Conservation (phyloP, 805 yeast species). For the Yarrowia osloensis region DNA sequence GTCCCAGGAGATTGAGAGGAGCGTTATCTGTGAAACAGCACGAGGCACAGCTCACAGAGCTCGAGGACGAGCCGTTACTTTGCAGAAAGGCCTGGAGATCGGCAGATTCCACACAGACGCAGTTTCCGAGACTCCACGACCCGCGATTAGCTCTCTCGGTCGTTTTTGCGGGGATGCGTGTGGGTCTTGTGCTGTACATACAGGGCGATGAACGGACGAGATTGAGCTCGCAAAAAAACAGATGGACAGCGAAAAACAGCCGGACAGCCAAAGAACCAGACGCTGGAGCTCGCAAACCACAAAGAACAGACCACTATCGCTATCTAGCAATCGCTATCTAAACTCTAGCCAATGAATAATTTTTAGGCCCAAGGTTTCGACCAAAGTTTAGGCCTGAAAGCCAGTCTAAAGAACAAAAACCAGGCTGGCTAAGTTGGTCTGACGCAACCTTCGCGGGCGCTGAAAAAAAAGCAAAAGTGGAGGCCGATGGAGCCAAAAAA, state of each 20-base stretch:
- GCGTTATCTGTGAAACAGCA: constrained; percentile 9
- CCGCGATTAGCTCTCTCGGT: not conserved
- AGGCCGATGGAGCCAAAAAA: not conserved
- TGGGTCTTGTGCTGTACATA: not conserved
- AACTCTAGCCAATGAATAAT: constrained; percentile 9
- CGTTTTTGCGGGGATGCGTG: not conserved
- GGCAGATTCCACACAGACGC: not conserved
- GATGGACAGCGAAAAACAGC: no score
- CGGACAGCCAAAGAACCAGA: no score
- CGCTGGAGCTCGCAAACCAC: not conserved
- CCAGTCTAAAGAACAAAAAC: not conserved
- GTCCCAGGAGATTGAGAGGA: not conserved
- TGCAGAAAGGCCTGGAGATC: not conserved
- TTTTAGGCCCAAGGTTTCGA: not conserved
- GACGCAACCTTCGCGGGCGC: not conserved
- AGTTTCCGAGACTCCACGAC: not conserved
- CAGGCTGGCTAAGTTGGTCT: not conserved
- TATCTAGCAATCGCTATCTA: constrained; percentile 1
- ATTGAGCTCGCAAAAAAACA: no score
- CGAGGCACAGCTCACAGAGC: not conserved
- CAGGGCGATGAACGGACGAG: not conserved
- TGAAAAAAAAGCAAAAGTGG: not conserved
- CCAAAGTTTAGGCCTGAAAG: constrained; percentile 1
- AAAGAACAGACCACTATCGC: not conserved
- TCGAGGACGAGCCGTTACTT: not conserved